Percentiles rank a stretch among this genome's conserved stretches.
Evolutionary conservation across 805 yeast species (phyloP).

Genomic region (Cyberlindnera sargentensis): DNA sequence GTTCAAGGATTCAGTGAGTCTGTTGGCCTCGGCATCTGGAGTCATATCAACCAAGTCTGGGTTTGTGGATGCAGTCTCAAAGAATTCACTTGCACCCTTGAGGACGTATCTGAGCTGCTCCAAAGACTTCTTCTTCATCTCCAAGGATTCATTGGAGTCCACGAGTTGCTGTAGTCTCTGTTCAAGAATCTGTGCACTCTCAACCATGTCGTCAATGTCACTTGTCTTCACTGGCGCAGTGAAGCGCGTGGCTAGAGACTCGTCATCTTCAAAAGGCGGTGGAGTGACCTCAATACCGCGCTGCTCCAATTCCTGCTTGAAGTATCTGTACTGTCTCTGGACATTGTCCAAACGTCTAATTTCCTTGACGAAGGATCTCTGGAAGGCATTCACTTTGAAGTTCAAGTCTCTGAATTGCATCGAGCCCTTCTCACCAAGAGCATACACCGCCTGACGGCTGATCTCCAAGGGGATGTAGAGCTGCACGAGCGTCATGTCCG

Average conservation of each 20-base stretch:
- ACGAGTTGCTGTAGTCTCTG: constrained; percentile 66
- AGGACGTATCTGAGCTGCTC: constrained; percentile 54
- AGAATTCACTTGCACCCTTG: constrained; percentile 42
- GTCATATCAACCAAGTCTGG: constrained; percentile 9
- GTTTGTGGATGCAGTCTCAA: constrained; percentile 23
- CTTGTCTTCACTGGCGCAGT: constrained; percentile 24
- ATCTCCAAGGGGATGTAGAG: constrained; percentile 89
- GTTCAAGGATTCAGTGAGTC: constrained; percentile 30
- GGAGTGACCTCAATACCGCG: constrained; percentile 34
- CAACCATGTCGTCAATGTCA: constrained; percentile 55
- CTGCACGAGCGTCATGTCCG: constrained; percentile 96
- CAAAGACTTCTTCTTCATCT: constrained; percentile 53
- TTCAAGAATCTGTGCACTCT: constrained; percentile 65
- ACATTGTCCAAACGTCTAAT: constrained; percentile 78
- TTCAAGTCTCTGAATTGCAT: constrained; percentile 92
- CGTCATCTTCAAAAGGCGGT: constrained; percentile 19
- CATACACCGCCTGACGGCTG: constrained; percentile 75
- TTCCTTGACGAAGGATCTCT: constrained; percentile 86
- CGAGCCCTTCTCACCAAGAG: constrained; percentile 79
- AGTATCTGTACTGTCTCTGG: constrained; percentile 71
- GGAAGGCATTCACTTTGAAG: constrained; percentile 74
- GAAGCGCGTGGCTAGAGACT: constrained; percentile 19
- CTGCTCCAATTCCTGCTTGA: constrained; percentile 43
- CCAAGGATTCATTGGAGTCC: constrained; percentile 58
- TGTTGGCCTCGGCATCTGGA: constrained; percentile 14